Percentiles rank a stretch among this genome's conserved stretches.
phyloP scores from a whole-genome alignment of 768 basidiomycete genomes.

The Tricholoma furcatifolium region DNA sequence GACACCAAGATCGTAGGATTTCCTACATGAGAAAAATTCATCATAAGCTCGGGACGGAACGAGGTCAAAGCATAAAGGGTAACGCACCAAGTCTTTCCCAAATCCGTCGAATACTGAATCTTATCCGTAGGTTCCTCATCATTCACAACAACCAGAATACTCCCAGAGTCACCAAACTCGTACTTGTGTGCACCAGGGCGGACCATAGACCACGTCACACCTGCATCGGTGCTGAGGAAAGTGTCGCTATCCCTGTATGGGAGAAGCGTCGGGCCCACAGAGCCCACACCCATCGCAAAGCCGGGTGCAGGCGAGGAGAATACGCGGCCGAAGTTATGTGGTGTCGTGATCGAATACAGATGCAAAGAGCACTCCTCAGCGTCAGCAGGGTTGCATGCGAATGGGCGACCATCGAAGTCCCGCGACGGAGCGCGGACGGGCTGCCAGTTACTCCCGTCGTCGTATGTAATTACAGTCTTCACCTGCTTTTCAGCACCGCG shows the following conservation, averaged over 20 bases:
- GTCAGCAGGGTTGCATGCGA: slow-evolving; percentile 61
- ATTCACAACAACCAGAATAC: slow-evolving; percentile 77
- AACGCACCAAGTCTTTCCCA: slow-evolving; percentile 75
- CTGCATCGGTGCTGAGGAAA: slow-evolving; percentile 89
- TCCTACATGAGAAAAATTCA: slow-evolving; percentile 42
- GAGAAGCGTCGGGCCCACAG: slow-evolving; percentile 64
- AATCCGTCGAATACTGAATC: slow-evolving; percentile 77
- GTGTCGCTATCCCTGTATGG: slow-evolving; percentile 89
- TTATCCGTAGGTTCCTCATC: slow-evolving; percentile 77
- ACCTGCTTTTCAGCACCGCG: slow-evolving; percentile 69
- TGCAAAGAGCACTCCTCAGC: slow-evolving; percentile 76
- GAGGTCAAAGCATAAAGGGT: not conserved
- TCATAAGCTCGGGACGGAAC: not conserved
- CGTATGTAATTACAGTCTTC: slow-evolving; percentile 81
- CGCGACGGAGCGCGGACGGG: slow-evolving; percentile 54
- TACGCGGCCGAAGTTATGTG: slow-evolving; percentile 91
- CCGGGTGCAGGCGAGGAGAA: slow-evolving; percentile 97
- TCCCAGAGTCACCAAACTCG: slow-evolving; percentile 91
- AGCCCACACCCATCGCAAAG: slow-evolving; percentile 95
- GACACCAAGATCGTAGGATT: slow-evolving; percentile 65
- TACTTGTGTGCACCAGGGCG: slow-evolving; percentile 82
- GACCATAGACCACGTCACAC: slow-evolving; percentile 82
- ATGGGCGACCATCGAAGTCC: slow-evolving; percentile 61
- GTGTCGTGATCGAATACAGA: slow-evolving; percentile 87
- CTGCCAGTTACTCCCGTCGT: slow-evolving; percentile 86